Evolutionary conservation across 1,139 yeast species (phyloP), one percentile per base, ranked within the genome.

Genomic region (Yamadazyma friedrichii): DNA sequence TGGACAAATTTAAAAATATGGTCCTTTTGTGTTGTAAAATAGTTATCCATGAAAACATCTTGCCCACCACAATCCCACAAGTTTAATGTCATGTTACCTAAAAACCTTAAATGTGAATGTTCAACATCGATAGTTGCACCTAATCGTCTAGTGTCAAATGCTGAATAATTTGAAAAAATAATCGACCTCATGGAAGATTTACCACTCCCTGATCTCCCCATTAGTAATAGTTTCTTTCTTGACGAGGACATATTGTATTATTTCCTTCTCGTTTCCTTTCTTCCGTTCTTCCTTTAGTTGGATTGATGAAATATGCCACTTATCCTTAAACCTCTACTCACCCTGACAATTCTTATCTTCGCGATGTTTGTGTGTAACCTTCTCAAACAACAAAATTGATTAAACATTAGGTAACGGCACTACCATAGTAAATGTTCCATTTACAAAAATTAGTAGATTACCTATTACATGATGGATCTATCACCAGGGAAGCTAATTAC

Each of bases 61-160:
- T 93, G 99, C 3, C 95, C 96, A 51, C 98, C 99, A 65, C 98
- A 93, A 61, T 93, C 99, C 98, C 98, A 91, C 27, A 93, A 69
- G 54, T 93, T 93, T 42, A 93, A 73, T 1, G 97, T 89, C 95
- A 93, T 88, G 59, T 93, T 91, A 4, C 97, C 97, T 45, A 93
- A 70, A 57, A 93, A 91, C 42, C 98, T 70, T 41, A 93, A 70
- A 63, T 93, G 96, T 4, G 98, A 89, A 58, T 93, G 97, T 59
- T 94, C 98, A 20, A 93, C 98, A 58, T 94, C 98, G 46, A 94
- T 91, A 1, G 98, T 93, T 17, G 98, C 98, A 1, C 98, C 98
- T 12, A 93, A 67, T 47, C 98, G 73, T 51, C 98, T 75, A 2
- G 99, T 93, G 58, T 93, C 98, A 58, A 91, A 88, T 0, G 99